Percentiles rank a stretch among this genome's conserved stretches.
These are phyloP conservation scores for Centaurea solstitialis DNA, from an alignment of 129 eudicot species.

Conservation along the genomic window DNA sequence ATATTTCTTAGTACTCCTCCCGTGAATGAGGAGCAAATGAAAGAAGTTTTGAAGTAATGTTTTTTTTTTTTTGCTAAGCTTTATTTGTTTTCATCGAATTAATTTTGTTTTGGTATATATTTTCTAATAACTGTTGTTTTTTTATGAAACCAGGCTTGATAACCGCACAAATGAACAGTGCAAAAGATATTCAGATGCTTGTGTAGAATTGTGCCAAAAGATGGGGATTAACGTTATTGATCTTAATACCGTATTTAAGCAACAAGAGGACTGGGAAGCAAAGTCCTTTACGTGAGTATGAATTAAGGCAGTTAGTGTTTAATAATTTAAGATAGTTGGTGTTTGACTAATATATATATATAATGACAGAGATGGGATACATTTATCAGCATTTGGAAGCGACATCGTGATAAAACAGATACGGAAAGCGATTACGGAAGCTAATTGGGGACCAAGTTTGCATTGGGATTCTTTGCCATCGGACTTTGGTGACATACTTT, in stretches of 20 bases:
- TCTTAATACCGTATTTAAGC: conserved; percentile 60
- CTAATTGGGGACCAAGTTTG: conserved; percentile 69
- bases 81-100: neutral
- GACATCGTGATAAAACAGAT: conserved; percentile 63
- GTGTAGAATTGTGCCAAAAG: conserved; percentile 50
- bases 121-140: neutral
- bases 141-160: conserved; percentile 28
- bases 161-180: conserved; percentile 55
- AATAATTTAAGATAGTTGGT: neutral
- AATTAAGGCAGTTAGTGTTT: too few species aligned
- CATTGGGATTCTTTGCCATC: conserved; percentile 50
- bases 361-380: conserved; percentile 65
- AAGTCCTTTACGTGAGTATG: conserved; percentile 56
- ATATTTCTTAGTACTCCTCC: conserved; percentile 74
- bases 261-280: conserved; percentile 48
- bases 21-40: conserved; percentile 53
- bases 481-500: conserved; percentile 28
- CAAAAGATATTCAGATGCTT: conserved; percentile 66
- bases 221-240: conserved; percentile 56
- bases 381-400: conserved; percentile 58
- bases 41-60: conserved; percentile 43
- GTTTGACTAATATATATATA: neutral
- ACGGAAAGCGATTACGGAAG: conserved; percentile 40
- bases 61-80: neutral
- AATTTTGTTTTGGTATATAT: neutral